A percentile compares a stretch with the other conserved stretches of the same genome.
Conservation (phyloP, 192 early-diverging fungal species). For the Coemansia sp. region DNA sequence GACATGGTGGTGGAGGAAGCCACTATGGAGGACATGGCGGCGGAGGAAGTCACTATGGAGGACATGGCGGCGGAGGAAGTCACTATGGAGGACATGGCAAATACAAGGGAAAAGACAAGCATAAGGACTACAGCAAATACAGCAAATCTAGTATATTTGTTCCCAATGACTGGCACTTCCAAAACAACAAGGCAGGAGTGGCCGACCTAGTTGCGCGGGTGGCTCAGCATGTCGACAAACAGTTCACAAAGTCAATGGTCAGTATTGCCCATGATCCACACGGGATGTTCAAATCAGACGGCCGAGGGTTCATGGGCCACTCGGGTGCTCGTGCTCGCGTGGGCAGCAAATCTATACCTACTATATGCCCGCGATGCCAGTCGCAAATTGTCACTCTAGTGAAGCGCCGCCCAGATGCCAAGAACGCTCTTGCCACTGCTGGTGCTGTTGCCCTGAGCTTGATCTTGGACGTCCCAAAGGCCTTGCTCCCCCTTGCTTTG, state of each 20-base stretch:
- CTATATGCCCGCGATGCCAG: slow-evolving; percentile 44
- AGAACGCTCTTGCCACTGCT: slow-evolving; percentile 29
- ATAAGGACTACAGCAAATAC: slow-evolving; percentile 8
- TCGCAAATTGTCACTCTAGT: slow-evolving; percentile 36
- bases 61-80: not conserved
- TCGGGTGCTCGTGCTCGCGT: slow-evolving; percentile 23
- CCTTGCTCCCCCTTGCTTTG: slow-evolving; percentile 36
- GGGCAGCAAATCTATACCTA: slow-evolving; percentile 34
- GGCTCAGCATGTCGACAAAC: slow-evolving; percentile 23
- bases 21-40: not conserved
- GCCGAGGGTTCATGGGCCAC: slow-evolving; percentile 10
- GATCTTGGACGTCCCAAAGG: slow-evolving; percentile 25
- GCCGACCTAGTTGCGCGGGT: slow-evolving; percentile 30
- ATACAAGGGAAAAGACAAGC: not conserved
- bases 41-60: slow-evolving; percentile 7
- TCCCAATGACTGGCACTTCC: slow-evolving; percentile 35
- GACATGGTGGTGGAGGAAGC: slow-evolving; percentile 6
- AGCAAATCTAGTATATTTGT: slow-evolving; percentile 43
- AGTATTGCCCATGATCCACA: slow-evolving; percentile 40
- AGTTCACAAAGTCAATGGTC: slow-evolving; percentile 30
- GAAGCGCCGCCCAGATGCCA: slow-evolving; percentile 29
- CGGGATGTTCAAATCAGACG: slow-evolving; percentile 38
- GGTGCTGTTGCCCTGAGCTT: slow-evolving; percentile 33
- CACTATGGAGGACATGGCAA: slow-evolving; percentile 5
- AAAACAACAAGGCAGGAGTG: slow-evolving; percentile 25